Evolutionary conservation across 371 early-diverging fungal species (phyloP).

Genomic region (Rhizopus stolonifer): DNA sequence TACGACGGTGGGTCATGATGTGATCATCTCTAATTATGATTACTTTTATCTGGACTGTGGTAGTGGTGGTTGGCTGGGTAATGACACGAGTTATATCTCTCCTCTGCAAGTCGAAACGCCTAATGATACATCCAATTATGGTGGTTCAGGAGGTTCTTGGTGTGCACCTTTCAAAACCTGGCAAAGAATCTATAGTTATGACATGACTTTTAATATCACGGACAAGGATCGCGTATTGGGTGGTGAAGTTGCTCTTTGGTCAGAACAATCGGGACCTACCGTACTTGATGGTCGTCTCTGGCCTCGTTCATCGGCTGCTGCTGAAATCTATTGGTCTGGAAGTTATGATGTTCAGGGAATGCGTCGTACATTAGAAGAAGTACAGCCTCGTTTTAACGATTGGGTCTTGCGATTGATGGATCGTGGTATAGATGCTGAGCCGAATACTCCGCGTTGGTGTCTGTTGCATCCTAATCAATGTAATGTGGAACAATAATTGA

Average conservation of each 20-base stretch:
- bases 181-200: constrained; percentile 78
- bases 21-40: constrained; percentile 55
- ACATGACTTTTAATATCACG: constrained; percentile 53
- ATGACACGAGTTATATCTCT: constrained; percentile 39
- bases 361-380: constrained; percentile 30
- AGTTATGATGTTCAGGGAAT: constrained; percentile 54
- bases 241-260: constrained; percentile 66
- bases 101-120: constrained; percentile 36
- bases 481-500: constrained; percentile 39
- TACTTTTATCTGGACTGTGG: constrained; percentile 77
- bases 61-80: constrained; percentile 56
- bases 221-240: constrained; percentile 48
- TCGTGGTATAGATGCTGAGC: constrained; percentile 69
- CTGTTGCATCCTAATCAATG: constrained; percentile 65
- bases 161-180: constrained; percentile 67
- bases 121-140: constrained; percentile 37
- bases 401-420: constrained; percentile 55
- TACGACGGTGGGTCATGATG: constrained; percentile 51
- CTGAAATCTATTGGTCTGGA: constrained; percentile 79
- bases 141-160: constrained; percentile 68
- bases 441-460: constrained; percentile 74
- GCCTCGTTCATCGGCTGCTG: constrained; percentile 73
- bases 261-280: constrained; percentile 67
- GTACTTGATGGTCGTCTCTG: constrained; percentile 66
- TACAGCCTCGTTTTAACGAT: constrained; percentile 38